A percentile compares a stretch with the other conserved stretches of the same genome.
Evolutionary conservation across 352 stramenopile species (phyloP).

Genomic region (Phytophthora agathidicida): DNA sequence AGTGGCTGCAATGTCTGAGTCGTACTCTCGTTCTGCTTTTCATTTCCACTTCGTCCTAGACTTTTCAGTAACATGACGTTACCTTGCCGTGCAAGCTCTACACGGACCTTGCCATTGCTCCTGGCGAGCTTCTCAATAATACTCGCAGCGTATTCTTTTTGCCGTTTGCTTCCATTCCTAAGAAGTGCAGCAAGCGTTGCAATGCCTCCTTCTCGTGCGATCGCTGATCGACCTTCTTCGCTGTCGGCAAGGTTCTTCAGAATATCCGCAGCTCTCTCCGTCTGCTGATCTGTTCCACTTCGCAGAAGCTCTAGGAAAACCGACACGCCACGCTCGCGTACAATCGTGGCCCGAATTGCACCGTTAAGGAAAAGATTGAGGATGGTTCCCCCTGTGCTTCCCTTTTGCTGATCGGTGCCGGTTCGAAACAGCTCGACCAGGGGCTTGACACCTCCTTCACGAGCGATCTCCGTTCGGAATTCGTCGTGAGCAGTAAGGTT

Average conservation of each 20-base stretch:
- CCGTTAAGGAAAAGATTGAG: not conserved
- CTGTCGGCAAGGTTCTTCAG: not conserved
- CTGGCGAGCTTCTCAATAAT: conserved; percentile 1
- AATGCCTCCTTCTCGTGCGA: not conserved
- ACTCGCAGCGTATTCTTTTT: not conserved
- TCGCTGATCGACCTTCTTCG: not conserved
- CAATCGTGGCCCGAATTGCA: not conserved
- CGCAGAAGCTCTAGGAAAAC: not conserved
- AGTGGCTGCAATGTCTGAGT: not conserved
- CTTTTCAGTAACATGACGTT: not conserved
- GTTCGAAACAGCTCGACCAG: not conserved
- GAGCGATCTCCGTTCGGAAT: not conserved
- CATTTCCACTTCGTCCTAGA: not conserved
- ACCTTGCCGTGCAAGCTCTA: conserved; percentile 1
- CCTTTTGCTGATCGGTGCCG: conserved; percentile 12
- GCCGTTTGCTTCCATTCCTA: conserved; percentile 1
- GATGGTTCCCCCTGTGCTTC: not conserved
- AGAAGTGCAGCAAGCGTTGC: not conserved
- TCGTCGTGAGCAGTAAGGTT: not conserved
- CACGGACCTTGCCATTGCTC: conserved; percentile 10
- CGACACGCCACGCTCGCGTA: not conserved
- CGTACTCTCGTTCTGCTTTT: not conserved
- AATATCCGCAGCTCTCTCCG: not conserved
- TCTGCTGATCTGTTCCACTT: not conserved
- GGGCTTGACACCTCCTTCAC: not conserved